Evolutionary conservation across 2,329 filamentous ascomycete genomes (phyloP).

Genomic region (Didymosphaeria variabile): DNA sequence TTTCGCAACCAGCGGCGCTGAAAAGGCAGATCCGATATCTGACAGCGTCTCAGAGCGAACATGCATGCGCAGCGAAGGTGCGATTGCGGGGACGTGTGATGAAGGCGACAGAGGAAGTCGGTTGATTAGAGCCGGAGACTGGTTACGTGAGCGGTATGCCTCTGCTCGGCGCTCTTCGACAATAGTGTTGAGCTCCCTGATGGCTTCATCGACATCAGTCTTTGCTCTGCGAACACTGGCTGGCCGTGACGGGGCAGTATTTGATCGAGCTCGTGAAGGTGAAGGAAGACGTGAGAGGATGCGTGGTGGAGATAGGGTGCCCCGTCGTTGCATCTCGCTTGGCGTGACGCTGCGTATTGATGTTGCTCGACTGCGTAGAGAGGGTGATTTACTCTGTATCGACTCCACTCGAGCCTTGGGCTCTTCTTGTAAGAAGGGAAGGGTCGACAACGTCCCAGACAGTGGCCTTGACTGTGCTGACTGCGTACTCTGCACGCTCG

Average conservation of each 20-base stretch:
- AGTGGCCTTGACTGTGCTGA: constrained; percentile 27
- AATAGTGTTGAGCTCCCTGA: constrained; percentile 60
- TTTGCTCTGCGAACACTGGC: constrained; percentile 48
- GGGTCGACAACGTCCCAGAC: constrained; percentile 28
- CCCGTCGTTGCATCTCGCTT: constrained; percentile 27
- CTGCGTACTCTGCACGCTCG: constrained; percentile 39
- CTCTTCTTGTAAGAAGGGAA: constrained; percentile 39
- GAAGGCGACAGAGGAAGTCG: constrained; percentile 45
- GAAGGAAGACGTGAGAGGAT: constrained; percentile 43
- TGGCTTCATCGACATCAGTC: constrained; percentile 55
- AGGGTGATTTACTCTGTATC: constrained; percentile 14
- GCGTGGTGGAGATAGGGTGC: constrained; percentile 38
- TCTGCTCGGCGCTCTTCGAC: constrained; percentile 57
- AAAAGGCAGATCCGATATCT: constrained; percentile 59
- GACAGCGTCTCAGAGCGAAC: constrained; percentile 58
- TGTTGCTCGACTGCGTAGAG: constrained; percentile 19
- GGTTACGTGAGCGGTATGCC: constrained; percentile 41
- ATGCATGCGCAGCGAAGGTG: constrained; percentile 55
- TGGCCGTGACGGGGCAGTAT: constrained; percentile 47
- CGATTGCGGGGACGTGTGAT: constrained; percentile 57
- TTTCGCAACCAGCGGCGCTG: constrained; percentile 47
- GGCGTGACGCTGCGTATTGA: constrained; percentile 29
- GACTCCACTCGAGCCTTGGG: constrained; percentile 31
- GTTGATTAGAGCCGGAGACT: constrained; percentile 38
- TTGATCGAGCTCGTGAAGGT: constrained; percentile 46